Base-by-base conservation (phyloP, 495 filamentous ascomycete genomes). In the Penicillium cinerascens region DNA sequence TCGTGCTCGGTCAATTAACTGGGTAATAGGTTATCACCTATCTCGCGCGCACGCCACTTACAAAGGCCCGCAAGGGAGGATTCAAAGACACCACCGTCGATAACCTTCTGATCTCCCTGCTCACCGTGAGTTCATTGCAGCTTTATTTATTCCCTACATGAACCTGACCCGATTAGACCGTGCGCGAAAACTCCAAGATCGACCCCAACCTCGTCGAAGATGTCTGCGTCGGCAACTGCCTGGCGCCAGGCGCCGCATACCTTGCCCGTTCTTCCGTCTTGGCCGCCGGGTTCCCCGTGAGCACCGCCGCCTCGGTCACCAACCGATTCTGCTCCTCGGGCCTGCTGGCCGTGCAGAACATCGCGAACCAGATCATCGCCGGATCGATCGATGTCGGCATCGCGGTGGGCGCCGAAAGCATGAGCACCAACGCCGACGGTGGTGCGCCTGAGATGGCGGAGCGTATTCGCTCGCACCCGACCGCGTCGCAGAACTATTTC, bases 291-390 rank as follows among this genome's bases (percentile, higher is more conserved):
- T 93, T 91, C 77, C 92, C 92, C 49, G 92, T 88, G 60, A 95
- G 91, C 15, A 79, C 87, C 27, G 80, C 82, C 47, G 86, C 87
- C 46, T 92, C 82, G 17, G 80, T 84, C 49, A 78, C 89, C 35
- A 97, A 96, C 79, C 87, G 92, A 44, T 97, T 97, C 81, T 97
- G 92, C 78, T 95, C 89, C 11, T 96, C 92, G 5, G 92, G 92
- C 23, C 84, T 97, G 44, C 88, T 96, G 62, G 90, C 92, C 27
- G 84, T 91, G 21, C 92, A 93, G 71, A 89, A 95, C 61, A 92
- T 97, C 56, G 91, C 92, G 13, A 87, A 92, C 73, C 83, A 92
- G 66, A 97, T 97, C 70, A 73, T 74, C 42, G 70, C 69, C 11
- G 91, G 92, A 42, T 85, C 81, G 44, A 97, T 97, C 69, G 87